phyloP scores from a whole-genome alignment of 257 asterid genomes.

The Voacanga thouarsii region DNA sequence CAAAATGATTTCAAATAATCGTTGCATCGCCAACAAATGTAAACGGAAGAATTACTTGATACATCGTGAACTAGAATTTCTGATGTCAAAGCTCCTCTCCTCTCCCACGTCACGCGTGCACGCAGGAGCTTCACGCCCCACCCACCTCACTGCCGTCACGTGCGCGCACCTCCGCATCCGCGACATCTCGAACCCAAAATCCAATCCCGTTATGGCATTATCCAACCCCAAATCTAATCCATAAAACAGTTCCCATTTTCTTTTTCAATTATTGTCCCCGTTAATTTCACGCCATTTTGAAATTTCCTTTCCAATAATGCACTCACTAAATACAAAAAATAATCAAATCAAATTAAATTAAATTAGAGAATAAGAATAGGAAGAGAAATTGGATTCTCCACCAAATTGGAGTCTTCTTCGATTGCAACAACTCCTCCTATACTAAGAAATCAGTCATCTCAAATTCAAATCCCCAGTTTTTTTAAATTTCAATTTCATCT shows the following conservation, averaged over 20 bases:
- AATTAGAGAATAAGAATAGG: background rate
- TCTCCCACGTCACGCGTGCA: conserved; percentile 3
- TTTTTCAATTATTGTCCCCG: background rate
- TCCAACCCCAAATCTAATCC: conserved; percentile 15
- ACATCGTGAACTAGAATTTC: no score
- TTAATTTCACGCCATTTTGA: background rate
- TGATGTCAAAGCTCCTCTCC: background rate
- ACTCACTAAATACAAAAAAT: no score
- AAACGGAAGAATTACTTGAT: no score
- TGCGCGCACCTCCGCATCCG: background rate
- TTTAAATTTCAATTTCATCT: conserved; percentile 4
- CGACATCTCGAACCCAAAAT: conserved; percentile 15
- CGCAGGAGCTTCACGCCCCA: background rate
- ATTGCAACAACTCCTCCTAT: background rate
- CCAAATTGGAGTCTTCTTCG: conserved; percentile 18
- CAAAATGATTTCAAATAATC: no score
- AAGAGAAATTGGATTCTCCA: conserved; percentile 7
- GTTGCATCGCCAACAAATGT: no score
- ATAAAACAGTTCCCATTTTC: background rate
- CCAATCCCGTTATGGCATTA: conserved; percentile 7
- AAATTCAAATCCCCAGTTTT: background rate
- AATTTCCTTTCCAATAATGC: background rate
- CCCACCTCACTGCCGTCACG: conserved; percentile 12
- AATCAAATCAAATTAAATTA: background rate
- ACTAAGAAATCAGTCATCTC: conserved; percentile 8